Conservation (phyloP, 2,329 filamentous ascomycete genomes). For the Diaporthe helianthi region DNA sequence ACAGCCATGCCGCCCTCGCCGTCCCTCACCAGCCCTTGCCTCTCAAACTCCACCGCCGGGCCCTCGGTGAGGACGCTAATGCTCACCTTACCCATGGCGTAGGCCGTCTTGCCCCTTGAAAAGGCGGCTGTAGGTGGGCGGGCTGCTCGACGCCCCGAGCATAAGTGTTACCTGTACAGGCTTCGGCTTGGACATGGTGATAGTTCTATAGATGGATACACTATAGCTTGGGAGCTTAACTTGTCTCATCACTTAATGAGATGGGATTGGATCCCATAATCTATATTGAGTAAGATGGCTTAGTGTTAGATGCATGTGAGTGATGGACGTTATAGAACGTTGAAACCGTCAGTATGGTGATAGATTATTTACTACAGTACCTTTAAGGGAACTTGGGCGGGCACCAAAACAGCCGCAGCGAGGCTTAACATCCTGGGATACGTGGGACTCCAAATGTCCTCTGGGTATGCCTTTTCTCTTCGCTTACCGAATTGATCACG, state of each 20-base stretch:
- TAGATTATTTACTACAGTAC: too few relatives aligned
- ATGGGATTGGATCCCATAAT: not conserved
- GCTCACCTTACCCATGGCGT: conserved; percentile 78
- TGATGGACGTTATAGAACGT: not conserved
- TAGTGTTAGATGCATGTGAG: not conserved
- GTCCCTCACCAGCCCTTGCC: conserved; percentile 64
- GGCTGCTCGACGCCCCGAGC: conserved; percentile 78
- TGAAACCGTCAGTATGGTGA: not conserved
- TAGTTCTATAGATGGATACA: conserved; percentile 31
- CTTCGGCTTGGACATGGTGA: conserved; percentile 40
- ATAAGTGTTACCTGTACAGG: conserved; percentile 75
- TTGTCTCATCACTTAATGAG: not conserved
- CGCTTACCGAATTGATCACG: not conserved
- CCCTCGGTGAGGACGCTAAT: conserved; percentile 86
- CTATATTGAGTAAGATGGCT: not conserved
- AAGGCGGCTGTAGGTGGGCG: conserved; percentile 85
- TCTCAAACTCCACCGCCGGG: conserved; percentile 79
- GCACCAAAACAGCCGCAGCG: conserved; percentile 22
- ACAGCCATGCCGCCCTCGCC: conserved; percentile 66
- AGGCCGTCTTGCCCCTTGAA: conserved; percentile 85
- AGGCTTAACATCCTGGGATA: conserved; percentile 10
- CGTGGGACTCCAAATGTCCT: not conserved
- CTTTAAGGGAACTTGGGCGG: not conserved
- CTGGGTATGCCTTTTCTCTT: not conserved
- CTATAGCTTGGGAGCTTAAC: not conserved